Percentiles rank a stretch among this genome's conserved stretches.
phyloP scores from a whole-genome alignment of 2,329 filamentous ascomycete species.

The Spiromastix sp. region DNA sequence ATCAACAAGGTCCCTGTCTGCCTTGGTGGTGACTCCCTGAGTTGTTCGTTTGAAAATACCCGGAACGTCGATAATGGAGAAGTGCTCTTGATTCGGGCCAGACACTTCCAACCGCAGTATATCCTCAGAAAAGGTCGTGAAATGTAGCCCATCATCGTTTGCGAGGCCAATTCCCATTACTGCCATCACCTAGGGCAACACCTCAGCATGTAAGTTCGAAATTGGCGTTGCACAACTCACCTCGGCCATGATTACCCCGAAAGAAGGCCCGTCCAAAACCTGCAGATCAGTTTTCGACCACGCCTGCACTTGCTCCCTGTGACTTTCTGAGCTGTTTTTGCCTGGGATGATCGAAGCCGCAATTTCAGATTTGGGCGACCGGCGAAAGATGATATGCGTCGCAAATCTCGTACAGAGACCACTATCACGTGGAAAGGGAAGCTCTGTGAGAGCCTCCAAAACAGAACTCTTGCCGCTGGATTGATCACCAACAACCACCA shows the following conservation, averaged over 20 bases:
- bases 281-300: slow-evolving; percentile 17
- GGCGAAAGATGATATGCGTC: slow-evolving; percentile 36
- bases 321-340: slow-evolving; percentile 13
- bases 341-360: slow-evolving; percentile 29
- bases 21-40: slow-evolving; percentile 24
- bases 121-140: slow-evolving; percentile 29
- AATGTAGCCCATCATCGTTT: slow-evolving; percentile 5
- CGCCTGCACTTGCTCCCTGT: slow-evolving; percentile 12
- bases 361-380: slow-evolving; percentile 14
- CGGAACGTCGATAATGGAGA: slow-evolving; percentile 38
- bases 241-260: slow-evolving; percentile 18
- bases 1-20: slow-evolving; percentile 27
- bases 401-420: slow-evolving; percentile 35
- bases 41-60: slow-evolving; percentile 34
- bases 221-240: slow-evolving; percentile 11
- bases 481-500: slow-evolving; percentile 32
- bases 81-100: slow-evolving; percentile 29
- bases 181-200: slow-evolving; percentile 12
- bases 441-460: slow-evolving; percentile 21
- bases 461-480: slow-evolving; percentile 27
- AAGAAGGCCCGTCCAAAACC: slow-evolving; percentile 12
- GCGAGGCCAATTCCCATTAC: slow-evolving; percentile 18
- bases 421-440: slow-evolving; percentile 29
- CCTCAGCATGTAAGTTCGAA: neutral
- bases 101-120: slow-evolving; percentile 33